These are phyloP conservation scores for Aspergillus diversus DNA, from an alignment of 495 filamentous ascomycete genomes.

Conservation along the genomic window DNA sequence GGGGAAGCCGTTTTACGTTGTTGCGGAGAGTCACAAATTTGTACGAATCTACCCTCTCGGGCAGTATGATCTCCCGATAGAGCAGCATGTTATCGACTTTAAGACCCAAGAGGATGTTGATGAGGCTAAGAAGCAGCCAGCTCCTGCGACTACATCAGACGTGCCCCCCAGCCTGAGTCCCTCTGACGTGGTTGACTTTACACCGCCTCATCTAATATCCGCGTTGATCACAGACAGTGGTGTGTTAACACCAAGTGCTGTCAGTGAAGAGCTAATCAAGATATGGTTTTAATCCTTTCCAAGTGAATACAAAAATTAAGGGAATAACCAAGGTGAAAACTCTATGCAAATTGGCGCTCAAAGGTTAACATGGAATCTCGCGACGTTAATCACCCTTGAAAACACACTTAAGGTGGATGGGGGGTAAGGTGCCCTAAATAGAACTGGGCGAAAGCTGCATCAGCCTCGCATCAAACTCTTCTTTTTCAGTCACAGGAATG, in stretches of 20 bases:
- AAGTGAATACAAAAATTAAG: background rate
- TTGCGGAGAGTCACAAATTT: constrained; percentile 95
- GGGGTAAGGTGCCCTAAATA: too few relatives aligned
- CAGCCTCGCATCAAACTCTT: too few relatives aligned
- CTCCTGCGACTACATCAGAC: constrained; percentile 3
- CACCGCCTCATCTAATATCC: constrained; percentile 79
- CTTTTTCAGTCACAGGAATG: too few relatives aligned
- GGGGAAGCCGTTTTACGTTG: constrained; percentile 84
- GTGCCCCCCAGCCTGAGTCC: constrained; percentile 11
- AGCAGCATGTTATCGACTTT: constrained; percentile 77
- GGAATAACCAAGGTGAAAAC: background rate
- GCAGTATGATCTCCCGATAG: constrained; percentile 76
- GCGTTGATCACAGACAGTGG: constrained; percentile 79
- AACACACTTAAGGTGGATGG: too few relatives aligned
- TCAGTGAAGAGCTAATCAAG: constrained; percentile 78
- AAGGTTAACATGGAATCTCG: background rate
- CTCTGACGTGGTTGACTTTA: constrained; percentile 78
- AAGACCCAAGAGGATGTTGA: constrained; percentile 56
- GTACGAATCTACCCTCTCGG: constrained; percentile 78
- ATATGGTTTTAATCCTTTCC: constrained; percentile 66
- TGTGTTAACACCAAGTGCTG: constrained; percentile 73
- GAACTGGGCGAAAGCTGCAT: too few relatives aligned
- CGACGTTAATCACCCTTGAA: too few relatives aligned
- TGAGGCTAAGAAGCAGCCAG: constrained; percentile 34
- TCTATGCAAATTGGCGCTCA: background rate